Evolutionary conservation across 2,329 filamentous ascomycete genomes (phyloP).

Genomic region (Sporothrix luriei): DNA sequence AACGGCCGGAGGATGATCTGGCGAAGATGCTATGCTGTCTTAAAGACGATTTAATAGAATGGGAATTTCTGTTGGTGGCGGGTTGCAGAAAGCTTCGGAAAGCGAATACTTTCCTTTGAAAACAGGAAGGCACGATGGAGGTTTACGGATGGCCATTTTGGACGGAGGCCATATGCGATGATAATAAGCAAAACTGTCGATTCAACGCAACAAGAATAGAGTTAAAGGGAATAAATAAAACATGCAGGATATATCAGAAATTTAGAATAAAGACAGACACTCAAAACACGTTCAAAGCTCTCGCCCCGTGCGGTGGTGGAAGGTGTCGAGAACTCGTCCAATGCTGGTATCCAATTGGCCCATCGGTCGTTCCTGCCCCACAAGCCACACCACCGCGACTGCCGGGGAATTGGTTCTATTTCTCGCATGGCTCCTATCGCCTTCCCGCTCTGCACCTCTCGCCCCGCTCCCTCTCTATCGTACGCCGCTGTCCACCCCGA

Average conservation of each 20-base stretch:
- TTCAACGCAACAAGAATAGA: not conserved
- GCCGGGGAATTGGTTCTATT: not conserved
- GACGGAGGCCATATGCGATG: not conserved
- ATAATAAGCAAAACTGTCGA: not conserved
- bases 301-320: not conserved
- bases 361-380: not conserved
- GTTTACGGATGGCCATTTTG: not conserved
- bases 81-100: not conserved
- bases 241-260: too few relatives aligned
- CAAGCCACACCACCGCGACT: constrained; percentile 11
- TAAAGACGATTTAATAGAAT: not conserved
- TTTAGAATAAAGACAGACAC: too few relatives aligned
- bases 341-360: constrained; percentile 7
- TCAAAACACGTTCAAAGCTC: not conserved
- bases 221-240: not conserved
- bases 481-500: not conserved
- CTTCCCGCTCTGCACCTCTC: not conserved
- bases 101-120: not conserved
- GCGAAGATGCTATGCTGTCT: too few relatives aligned
- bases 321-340: not conserved
- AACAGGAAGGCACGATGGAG: not conserved
- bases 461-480: not conserved
- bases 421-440: not conserved
- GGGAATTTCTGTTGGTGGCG: not conserved
- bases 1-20: not conserved